Evolutionary conservation across 805 yeast genomes (phyloP).

Genomic region (Zygosaccharomyces pseudorouxii): DNA sequence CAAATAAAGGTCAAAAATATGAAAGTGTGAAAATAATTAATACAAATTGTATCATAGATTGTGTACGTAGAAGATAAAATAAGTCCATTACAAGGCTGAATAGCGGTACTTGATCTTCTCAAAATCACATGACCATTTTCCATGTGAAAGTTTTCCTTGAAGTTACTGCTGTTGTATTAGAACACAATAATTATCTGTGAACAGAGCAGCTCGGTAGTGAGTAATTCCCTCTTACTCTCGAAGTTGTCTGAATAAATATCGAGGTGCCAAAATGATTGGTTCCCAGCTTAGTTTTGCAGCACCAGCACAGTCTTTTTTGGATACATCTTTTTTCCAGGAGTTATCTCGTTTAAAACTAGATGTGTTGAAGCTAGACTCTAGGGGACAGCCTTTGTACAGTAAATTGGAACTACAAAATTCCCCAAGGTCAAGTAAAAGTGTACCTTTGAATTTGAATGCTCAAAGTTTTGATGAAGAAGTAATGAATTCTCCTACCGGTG

Average conservation of each 20-base stretch:
- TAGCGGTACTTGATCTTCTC: not conserved
- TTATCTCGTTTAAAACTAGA: constrained; percentile 72
- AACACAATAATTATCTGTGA: not conserved
- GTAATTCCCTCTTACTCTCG: not conserved
- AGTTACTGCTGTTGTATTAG: not conserved
- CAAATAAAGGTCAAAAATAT: not conserved
- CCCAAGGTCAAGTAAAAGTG: constrained; percentile 15
- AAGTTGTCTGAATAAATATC: not conserved
- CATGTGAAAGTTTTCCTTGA: not conserved
- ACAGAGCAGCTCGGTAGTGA: not conserved
- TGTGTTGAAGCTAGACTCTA: constrained; percentile 51
- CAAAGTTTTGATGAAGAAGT: constrained; percentile 33
- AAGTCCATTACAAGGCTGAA: not conserved
- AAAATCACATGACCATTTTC: not conserved
- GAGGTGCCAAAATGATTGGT: constrained; percentile 10
- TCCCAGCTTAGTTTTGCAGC: constrained; percentile 30
- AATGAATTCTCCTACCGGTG: constrained; percentile 1
- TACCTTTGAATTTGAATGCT: constrained; percentile 26
- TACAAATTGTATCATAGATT: not conserved
- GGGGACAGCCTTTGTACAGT: constrained; percentile 27
- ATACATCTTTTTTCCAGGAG: constrained; percentile 79
- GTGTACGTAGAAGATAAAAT: too few species aligned
- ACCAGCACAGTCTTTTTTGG: constrained; percentile 68
- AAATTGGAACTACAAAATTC: constrained; percentile 22
- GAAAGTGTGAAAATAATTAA: not conserved